Base-by-base conservation (phyloP, 805 yeast genomes). In the Candida parachauliodes region DNA sequence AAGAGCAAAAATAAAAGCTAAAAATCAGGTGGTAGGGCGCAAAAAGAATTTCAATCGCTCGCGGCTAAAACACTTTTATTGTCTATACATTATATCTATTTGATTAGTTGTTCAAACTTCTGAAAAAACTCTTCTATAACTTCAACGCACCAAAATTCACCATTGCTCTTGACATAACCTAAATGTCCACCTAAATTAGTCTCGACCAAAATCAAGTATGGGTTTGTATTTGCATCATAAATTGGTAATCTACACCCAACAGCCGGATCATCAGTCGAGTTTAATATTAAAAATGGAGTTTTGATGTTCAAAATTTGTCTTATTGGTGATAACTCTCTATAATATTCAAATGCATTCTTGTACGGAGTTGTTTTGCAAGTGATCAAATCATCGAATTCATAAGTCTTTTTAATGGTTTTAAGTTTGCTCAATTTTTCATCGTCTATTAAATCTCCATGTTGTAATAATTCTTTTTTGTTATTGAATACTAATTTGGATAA, bases 101-200 rank as follows among this genome's bases (percentile, higher is more conserved):
- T 35, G 20, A 40, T 36, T 12, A 34, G 21, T 25, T 46, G 42
- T 17, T 48, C 43, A 29, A 59, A 60, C 31, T 50, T 39, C 40
- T 46, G 53, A 31, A 65, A 54, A 41, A 57, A 65, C 32, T 65
- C 61, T 36, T 60, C 62, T n/a, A 55, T 61, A 10, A 62, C 60
- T 37, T 54, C 56, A 6, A 61, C 67, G 39, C 66, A 46, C 95
- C 95, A 87, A 49, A 88, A 74, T 28, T 68, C 65, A 18, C 83
- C 83, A 18, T 70, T 62, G 33, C 67, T 59, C 45, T 72, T 68
- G 43, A 78, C 86, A 82, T 83, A 86, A n/a, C 86, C 93, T 37
- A 86, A 69, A 58, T 86, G 95, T 1, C 95, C 94, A 5, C 95
- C 95, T 36, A 74, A 66, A 28, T 73, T 68, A 5, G 89, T 81